A percentile compares a stretch with the other conserved stretches of the same genome.
Conservation (phyloP, 1,284 basidiomycete genomes). For the Trichosporon inkin region DNA sequence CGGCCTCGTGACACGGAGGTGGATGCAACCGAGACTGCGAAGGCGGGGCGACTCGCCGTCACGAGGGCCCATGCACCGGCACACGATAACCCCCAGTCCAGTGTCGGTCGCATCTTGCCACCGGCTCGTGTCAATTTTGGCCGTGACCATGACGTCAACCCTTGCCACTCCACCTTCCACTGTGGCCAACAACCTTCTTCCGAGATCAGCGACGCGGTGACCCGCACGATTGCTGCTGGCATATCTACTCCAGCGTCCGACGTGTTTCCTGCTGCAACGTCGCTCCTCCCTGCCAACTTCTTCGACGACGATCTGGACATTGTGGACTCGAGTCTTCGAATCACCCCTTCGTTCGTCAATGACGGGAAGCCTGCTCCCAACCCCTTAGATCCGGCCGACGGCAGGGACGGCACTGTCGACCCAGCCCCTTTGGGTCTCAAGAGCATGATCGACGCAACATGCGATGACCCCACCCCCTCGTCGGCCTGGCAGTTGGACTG, state of each 20-base stretch:
- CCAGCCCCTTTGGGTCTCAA: not conserved
- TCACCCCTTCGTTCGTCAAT: not conserved
- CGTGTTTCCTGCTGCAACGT: not conserved
- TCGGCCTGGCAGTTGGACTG: slow-evolving; percentile 2
- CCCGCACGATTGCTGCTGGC: not conserved
- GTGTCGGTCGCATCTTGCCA: not conserved
- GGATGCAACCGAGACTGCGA: not conserved
- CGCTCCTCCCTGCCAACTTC: slow-evolving; percentile 2
- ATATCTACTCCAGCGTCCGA: not conserved
- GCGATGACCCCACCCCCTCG: not conserved
- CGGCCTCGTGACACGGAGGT: not conserved
- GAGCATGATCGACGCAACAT: not conserved
- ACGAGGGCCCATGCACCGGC: not conserved
- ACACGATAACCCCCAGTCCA: not conserved
- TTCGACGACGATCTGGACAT: not conserved
- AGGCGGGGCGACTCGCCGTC: not conserved
- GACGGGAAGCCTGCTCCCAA: not conserved
- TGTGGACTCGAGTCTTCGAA: not conserved
- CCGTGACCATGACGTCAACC: slow-evolving; percentile 2
- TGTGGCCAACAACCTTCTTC: not conserved
- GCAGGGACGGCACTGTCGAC: not conserved
- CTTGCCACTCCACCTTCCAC: not conserved
- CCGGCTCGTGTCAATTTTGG: not conserved
- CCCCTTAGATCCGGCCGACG: not conserved
- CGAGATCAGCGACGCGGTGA: not conserved